phyloP scores from a whole-genome alignment of 2,329 filamentous ascomycete species.

The Penicillium digitatum region DNA sequence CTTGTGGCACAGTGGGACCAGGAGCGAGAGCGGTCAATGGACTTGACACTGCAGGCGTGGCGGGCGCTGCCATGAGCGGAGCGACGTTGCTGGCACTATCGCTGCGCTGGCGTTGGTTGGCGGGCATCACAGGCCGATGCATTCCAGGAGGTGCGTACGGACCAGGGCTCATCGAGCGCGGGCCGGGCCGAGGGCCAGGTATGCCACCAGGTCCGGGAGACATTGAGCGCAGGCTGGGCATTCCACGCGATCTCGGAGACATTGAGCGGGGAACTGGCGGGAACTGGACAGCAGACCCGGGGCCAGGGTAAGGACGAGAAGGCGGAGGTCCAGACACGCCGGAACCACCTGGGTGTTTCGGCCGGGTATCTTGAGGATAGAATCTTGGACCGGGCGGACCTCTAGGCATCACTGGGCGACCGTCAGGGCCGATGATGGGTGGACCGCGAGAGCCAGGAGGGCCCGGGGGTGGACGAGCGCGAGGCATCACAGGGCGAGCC shows the following conservation, averaged over 20 bases:
- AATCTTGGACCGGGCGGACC: constrained; percentile 31
- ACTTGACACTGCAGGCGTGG: constrained; percentile 22
- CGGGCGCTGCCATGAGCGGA: constrained; percentile 17
- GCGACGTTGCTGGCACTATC: constrained; percentile 42
- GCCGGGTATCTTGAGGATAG: constrained; percentile 37
- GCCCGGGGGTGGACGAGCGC: constrained; percentile 48
- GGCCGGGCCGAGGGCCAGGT: constrained; percentile 37
- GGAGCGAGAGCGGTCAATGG: constrained; percentile 28
- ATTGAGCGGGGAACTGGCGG: constrained; percentile 37
- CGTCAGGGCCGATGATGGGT: constrained; percentile 34
- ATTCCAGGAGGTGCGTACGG: no score
- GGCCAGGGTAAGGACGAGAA: constrained; percentile 24
- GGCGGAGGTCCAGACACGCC: constrained; percentile 28
- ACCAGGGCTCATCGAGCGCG: constrained; percentile 31
- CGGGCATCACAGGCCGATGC: constrained; percentile 41
- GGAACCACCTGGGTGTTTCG: constrained; percentile 45
- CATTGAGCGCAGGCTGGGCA: constrained; percentile 31
- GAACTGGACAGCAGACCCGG: constrained; percentile 32
- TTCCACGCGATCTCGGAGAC: constrained; percentile 31
- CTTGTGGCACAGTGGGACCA: constrained; percentile 15
- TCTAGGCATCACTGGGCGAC: constrained; percentile 26
- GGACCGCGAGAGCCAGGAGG: constrained; percentile 34
- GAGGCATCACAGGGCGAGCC: constrained; percentile 83
- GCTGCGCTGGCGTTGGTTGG: constrained; percentile 39
- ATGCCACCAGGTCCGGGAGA: constrained; percentile 29